Evolutionary conservation across 805 yeast genomes (phyloP).

Genomic region (Clavispora vitiphila): DNA sequence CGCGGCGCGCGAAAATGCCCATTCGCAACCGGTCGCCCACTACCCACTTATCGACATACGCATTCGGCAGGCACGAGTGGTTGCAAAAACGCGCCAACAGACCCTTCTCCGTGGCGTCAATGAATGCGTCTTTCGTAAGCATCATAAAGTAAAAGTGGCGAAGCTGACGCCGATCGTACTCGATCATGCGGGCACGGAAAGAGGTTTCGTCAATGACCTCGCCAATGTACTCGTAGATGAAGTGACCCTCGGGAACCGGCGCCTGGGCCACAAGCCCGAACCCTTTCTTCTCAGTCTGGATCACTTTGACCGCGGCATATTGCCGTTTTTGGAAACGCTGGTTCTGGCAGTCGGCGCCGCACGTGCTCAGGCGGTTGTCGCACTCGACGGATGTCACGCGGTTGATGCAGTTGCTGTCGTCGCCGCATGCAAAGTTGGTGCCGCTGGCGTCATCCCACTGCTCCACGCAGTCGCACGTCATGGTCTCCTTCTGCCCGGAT

Average conservation of each 20-base stretch:
- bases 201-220: slow-evolving; percentile 80
- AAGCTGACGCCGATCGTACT: slow-evolving; percentile 62
- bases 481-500: slow-evolving; percentile 71
- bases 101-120: slow-evolving; percentile 91
- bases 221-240: slow-evolving; percentile 89
- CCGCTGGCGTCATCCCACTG: slow-evolving; percentile 37
- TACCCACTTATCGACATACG: slow-evolving; percentile 95
- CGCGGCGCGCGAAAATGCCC: slow-evolving; percentile 89
- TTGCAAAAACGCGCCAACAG: slow-evolving; percentile 87
- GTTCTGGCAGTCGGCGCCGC: slow-evolving; percentile 79
- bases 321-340: slow-evolving; percentile 79
- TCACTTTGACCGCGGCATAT: slow-evolving; percentile 75
- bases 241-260: slow-evolving; percentile 55
- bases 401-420: slow-evolving; percentile 85
- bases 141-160: slow-evolving; percentile 94
- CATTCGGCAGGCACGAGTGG: slow-evolving; percentile 94
- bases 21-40: slow-evolving; percentile 84
- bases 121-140: slow-evolving; percentile 87
- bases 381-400: slow-evolving; percentile 91
- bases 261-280: slow-evolving; percentile 77
- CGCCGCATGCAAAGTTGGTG: slow-evolving; percentile 67
- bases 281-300: slow-evolving; percentile 80
- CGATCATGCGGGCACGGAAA: slow-evolving; percentile 70
- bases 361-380: slow-evolving; percentile 57
- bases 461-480: slow-evolving; percentile 86